These are phyloP conservation scores for Detonula confervacea DNA, from an alignment of 352 stramenopile species.

Conservation along the genomic window DNA sequence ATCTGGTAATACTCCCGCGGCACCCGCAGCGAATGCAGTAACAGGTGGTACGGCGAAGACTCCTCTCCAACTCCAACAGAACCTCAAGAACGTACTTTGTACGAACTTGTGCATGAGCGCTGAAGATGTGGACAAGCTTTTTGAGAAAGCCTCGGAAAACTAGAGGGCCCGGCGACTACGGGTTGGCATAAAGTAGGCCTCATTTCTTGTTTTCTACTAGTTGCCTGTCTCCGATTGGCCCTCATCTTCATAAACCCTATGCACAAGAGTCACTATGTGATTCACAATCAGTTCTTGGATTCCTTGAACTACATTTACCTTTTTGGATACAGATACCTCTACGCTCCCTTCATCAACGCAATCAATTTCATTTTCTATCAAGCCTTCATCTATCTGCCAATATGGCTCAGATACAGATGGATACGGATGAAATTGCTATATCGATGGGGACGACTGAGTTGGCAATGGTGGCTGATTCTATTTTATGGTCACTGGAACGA, in stretches of 20 bases:
- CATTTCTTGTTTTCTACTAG: not conserved
- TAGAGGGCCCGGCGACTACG: slow-evolving; percentile 9
- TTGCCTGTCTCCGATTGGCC: slow-evolving; percentile 20
- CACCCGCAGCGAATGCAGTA: too few relatives aligned
- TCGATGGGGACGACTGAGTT: not conserved
- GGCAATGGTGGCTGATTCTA: not conserved
- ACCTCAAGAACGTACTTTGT: slow-evolving; percentile 20
- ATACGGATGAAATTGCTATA: not conserved
- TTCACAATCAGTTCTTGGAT: too few relatives aligned
- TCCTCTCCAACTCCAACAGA: not conserved
- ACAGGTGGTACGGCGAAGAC: not conserved
- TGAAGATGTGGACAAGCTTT: slow-evolving; percentile 5
- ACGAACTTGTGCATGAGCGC: not conserved
- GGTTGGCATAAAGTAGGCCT: slow-evolving; percentile 30
- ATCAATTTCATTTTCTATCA: not conserved
- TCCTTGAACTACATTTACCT: too few relatives aligned
- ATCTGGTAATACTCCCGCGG: too few relatives aligned
- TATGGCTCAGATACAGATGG: not conserved
- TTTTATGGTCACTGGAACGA: not conserved
- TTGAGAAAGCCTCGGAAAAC: slow-evolving; percentile 14
- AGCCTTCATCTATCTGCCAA: not conserved
- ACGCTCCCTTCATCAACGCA: not conserved
- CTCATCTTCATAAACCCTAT: slow-evolving; percentile 1
- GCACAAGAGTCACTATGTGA: not conserved
- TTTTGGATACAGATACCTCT: too few relatives aligned